Conservation (phyloP, 1,284 basidiomycete species). For the Lentinus polychrous region DNA sequence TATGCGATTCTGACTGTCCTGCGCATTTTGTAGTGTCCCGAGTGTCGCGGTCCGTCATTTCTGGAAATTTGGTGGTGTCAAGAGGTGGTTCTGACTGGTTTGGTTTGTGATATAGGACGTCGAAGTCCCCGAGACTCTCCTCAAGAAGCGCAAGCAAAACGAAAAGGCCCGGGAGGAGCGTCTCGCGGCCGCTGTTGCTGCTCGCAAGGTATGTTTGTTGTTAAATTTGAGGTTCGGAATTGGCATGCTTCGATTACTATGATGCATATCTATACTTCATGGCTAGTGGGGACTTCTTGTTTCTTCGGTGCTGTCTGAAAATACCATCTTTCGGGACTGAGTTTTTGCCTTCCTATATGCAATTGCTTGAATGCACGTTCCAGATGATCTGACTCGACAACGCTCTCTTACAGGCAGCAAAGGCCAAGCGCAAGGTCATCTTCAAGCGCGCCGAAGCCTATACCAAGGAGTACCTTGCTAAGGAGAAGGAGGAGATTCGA, state of each 20-base stretch:
- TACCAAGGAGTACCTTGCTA: conserved; percentile 91
- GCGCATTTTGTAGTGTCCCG: conserved; percentile 42
- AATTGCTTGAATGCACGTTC: background rate
- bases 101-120: conserved; percentile 49
- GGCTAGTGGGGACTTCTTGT: conserved; percentile 54
- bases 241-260: conserved; percentile 32
- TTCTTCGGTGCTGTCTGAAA: conserved; percentile 71
- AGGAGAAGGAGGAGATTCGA: conserved; percentile 96
- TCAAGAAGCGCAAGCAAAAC: conserved; percentile 99
- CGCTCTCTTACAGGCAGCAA: conserved; percentile 55
- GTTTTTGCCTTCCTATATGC: conserved; percentile 10
- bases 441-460: conserved; percentile 99
- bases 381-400: conserved; percentile 11
- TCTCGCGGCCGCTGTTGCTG: conserved; percentile 77
- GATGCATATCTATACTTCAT: conserved; percentile 80
- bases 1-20: background rate
- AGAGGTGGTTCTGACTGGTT: conserved; percentile 10
- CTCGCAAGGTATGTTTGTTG: conserved; percentile 77
- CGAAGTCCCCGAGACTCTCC: conserved; percentile 97
- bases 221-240: conserved; percentile 5
- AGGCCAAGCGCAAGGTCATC: conserved; percentile 93
- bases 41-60: conserved; percentile 59
- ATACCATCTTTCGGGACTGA: conserved; percentile 99
- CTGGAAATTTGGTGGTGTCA: background rate
- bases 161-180: conserved; percentile 98